These are phyloP conservation scores for Ocimum tenuiflorum DNA, from an alignment of 257 asterid genomes.

Conservation along the genomic window DNA sequence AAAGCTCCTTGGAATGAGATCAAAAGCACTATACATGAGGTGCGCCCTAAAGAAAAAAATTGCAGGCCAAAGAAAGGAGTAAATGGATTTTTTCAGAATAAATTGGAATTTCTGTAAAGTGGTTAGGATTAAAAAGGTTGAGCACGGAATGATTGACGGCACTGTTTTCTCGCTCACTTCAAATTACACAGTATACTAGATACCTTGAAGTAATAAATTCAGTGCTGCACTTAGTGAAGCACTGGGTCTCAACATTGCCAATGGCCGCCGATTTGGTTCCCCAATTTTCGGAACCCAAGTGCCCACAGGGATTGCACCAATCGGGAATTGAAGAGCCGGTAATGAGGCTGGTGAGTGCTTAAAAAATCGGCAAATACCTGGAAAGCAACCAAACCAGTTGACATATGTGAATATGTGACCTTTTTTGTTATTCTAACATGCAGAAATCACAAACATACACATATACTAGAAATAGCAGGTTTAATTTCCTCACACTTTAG, in stretches of 20 bases:
- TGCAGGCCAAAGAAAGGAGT: neutral
- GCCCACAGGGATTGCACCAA: constrained; percentile 61
- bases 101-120: neutral
- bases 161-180: neutral
- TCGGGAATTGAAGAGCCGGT: constrained; percentile 67
- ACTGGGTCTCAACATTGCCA: constrained; percentile 78
- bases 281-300: constrained; percentile 92
- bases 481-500: constrained; percentile 52
- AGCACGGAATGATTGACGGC: neutral
- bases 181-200: neutral
- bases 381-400: constrained; percentile 16
- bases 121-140: neutral
- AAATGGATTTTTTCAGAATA: neutral
- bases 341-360: constrained; percentile 68
- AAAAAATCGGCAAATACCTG: constrained; percentile 83
- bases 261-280: constrained; percentile 59
- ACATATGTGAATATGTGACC: neutral
- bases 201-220: constrained; percentile 79
- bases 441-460: neutral
- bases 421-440: neutral
- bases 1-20: neutral
- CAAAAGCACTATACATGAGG: neutral
- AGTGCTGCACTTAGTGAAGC: constrained; percentile 76
- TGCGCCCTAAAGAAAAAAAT: neutral
- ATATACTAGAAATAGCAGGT: neutral